These are phyloP conservation scores for Kodamaea lidongshanica DNA, from an alignment of 805 yeast genomes.

Conservation along the genomic window DNA sequence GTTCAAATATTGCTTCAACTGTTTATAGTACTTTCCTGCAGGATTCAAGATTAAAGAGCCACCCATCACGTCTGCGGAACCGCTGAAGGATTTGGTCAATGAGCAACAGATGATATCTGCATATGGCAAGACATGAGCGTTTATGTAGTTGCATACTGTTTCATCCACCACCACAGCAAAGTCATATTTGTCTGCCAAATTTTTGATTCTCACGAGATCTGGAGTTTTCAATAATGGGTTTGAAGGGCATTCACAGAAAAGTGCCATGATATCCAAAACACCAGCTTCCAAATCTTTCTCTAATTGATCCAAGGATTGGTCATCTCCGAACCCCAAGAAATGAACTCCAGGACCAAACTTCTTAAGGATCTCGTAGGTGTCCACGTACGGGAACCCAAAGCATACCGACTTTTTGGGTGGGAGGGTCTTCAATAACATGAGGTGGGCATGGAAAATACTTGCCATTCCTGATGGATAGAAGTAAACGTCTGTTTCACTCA, in stretches of 20 bases:
- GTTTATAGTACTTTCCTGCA: slow-evolving; percentile 42
- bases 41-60: slow-evolving; percentile 83
- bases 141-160: slow-evolving; percentile 86
- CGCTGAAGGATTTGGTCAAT: slow-evolving; percentile 86
- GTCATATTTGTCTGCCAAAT: slow-evolving; percentile 59
- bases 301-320: slow-evolving; percentile 56
- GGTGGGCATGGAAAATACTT: slow-evolving; percentile 77
- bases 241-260: slow-evolving; percentile 92
- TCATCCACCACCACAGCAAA: slow-evolving; percentile 89
- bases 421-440: slow-evolving; percentile 35
- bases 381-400: slow-evolving; percentile 95
- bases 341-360: slow-evolving; percentile 91
- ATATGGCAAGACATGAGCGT: slow-evolving; percentile 71
- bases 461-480: slow-evolving; percentile 93
- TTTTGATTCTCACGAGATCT: slow-evolving; percentile 56
- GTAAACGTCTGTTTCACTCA: slow-evolving; percentile 63
- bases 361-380: slow-evolving; percentile 75
- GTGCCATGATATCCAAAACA: slow-evolving; percentile 59
- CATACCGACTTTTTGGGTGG: slow-evolving; percentile 64
- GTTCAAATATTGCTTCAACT: slow-evolving; percentile 45
- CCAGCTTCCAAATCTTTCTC: slow-evolving; percentile 50
- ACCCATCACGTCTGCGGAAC: slow-evolving; percentile 94
- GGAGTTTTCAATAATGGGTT: slow-evolving; percentile 90
- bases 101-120: slow-evolving; percentile 87
- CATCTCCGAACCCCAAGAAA: slow-evolving; percentile 82